A percentile compares a stretch with the other conserved stretches of the same genome.
Conservation (phyloP, 1,284 basidiomycete species). For the Papiliotrema laurentii region DNA sequence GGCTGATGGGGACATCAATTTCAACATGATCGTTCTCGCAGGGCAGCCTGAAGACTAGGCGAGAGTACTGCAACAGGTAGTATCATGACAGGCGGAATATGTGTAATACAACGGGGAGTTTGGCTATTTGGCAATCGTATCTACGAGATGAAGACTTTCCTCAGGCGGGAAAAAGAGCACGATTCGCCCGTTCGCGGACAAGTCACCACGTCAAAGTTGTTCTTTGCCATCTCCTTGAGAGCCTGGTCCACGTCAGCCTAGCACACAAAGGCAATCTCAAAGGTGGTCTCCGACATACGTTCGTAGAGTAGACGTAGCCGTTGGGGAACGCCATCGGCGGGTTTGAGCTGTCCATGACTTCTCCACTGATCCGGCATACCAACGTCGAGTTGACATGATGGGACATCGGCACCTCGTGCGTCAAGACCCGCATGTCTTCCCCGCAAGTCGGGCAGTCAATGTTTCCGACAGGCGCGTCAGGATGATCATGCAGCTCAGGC, state of each 20-base stretch:
- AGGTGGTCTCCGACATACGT: slow-evolving; percentile 55
- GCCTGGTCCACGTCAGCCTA: slow-evolving; percentile 53
- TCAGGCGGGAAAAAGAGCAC: slow-evolving; percentile 63
- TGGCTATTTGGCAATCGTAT: too few species aligned
- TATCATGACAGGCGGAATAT: background rate
- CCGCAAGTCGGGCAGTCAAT: slow-evolving; percentile 91
- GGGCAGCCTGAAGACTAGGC: slow-evolving; percentile 26
- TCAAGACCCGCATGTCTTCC: slow-evolving; percentile 66
- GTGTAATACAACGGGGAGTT: background rate
- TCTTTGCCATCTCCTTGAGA: slow-evolving; percentile 73
- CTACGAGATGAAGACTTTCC: slow-evolving; percentile 82
- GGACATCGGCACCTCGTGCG: slow-evolving; percentile 80
- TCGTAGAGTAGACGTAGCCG: slow-evolving; percentile 86
- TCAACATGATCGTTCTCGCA: slow-evolving; percentile 47
- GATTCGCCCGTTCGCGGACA: slow-evolving; percentile 71
- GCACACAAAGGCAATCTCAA: background rate
- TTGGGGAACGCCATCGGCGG: slow-evolving; percentile 87
- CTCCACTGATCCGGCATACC: slow-evolving; percentile 83
- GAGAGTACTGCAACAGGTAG: background rate
- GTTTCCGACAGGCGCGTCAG: slow-evolving; percentile 58
- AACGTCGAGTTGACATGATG: slow-evolving; percentile 95
- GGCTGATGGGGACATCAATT: slow-evolving; percentile 43
- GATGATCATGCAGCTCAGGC: slow-evolving; percentile 24
- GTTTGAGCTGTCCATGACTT: slow-evolving; percentile 91
- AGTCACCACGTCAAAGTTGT: slow-evolving; percentile 64